Evolutionary conservation across 148 eudicot species (phyloP).

Genomic region (Fagopyrum homotropicum): DNA sequence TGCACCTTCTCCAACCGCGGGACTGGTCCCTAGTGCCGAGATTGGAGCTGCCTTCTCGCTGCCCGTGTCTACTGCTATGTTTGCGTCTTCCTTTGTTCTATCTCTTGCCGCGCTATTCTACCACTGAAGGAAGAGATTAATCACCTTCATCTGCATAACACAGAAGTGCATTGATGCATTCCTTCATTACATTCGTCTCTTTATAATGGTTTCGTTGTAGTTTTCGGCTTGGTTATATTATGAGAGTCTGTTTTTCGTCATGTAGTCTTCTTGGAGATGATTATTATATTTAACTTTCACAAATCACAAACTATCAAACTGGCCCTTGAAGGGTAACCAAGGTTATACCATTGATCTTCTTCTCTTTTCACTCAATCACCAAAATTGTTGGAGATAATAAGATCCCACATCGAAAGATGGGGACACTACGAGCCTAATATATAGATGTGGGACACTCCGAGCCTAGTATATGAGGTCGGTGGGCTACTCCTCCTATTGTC

Average conservation of each 20-base stretch:
- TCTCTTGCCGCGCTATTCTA: neutral
- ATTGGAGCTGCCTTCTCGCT: neutral
- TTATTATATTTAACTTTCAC: neutral
- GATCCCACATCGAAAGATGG: no score
- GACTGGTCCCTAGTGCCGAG: neutral
- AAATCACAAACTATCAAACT: neutral
- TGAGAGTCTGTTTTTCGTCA: neutral
- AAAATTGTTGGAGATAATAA: no score
- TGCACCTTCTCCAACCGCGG: neutral
- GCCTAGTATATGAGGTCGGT: no score
- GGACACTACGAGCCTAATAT: no score
- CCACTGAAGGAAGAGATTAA: neutral
- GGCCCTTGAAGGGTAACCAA: neutral
- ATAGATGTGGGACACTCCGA: no score
- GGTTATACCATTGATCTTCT: no score
- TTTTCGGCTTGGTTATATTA: neutral
- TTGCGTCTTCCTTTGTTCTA: neutral
- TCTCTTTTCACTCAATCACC: no score
- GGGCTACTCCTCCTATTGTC: no score
- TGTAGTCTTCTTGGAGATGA: neutral
- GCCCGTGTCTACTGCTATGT: constrained; percentile 1
- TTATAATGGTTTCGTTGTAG: neutral
- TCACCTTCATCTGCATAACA: neutral
- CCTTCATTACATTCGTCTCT: neutral
- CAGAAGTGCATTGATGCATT: neutral